phyloP scores from a whole-genome alignment of 208 protist species.

The Trypanosoma melophagium region DNA sequence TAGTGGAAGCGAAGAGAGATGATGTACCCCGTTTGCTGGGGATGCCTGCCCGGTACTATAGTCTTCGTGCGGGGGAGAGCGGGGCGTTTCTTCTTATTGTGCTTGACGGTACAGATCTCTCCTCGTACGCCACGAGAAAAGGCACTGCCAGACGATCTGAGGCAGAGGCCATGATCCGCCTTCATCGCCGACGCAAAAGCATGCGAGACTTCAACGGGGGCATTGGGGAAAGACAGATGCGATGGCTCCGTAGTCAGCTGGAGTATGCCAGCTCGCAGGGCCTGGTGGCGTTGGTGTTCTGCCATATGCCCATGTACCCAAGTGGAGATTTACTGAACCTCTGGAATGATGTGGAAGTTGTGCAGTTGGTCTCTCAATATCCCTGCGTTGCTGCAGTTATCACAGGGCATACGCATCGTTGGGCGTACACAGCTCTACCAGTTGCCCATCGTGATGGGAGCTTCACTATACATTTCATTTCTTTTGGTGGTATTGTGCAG shows the following conservation, averaged over 20 bases:
- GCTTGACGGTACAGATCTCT: constrained; percentile 24
- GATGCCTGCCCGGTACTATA: constrained; percentile 28
- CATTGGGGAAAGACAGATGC: constrained; percentile 17
- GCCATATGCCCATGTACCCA: constrained; percentile 26
- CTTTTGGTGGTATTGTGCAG: constrained; percentile 27
- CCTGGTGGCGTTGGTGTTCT: constrained; percentile 10
- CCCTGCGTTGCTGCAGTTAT: constrained; percentile 24
- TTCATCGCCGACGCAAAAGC: constrained; percentile 7
- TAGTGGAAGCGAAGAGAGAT: background rate
- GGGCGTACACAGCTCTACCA: constrained; percentile 6
- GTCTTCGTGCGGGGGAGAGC: constrained; percentile 14
- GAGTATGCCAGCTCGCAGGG: constrained; percentile 2
- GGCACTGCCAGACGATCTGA: background rate
- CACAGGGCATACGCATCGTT: constrained; percentile 24
- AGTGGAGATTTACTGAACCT: constrained; percentile 12
- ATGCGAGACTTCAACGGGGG: constrained; percentile 17
- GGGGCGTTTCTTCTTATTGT: constrained; percentile 22
- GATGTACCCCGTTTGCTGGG: constrained; percentile 13
- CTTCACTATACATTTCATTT: constrained; percentile 23
- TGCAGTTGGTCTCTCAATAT: constrained; percentile 17
- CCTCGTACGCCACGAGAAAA: constrained; percentile 11
- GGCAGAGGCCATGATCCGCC: background rate
- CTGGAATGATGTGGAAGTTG: constrained; percentile 31
- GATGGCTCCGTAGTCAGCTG: constrained; percentile 19
- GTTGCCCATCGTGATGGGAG: background rate